Evolutionary conservation across 1,284 basidiomycete species (phyloP), one percentile per base, ranked within the genome.

Genomic region (Malassezia brasiliensis): DNA sequence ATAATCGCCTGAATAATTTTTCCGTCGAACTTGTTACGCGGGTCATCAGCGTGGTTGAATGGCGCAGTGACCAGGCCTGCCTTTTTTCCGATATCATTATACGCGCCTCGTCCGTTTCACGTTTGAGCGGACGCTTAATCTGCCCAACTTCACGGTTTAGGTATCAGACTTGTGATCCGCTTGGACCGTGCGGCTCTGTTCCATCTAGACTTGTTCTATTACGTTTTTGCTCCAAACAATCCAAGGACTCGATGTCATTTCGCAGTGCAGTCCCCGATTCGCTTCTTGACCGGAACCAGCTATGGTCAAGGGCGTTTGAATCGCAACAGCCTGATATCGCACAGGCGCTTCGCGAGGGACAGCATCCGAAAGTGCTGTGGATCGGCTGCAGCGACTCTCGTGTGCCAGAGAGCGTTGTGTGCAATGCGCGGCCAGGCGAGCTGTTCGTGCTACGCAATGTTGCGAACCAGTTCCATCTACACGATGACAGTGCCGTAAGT

Each of bases 401-500:
- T 28, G 66, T 74, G 17, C 70, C 76, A 85, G 90, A 79, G 56
- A 65, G 66, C 31, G 61, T 65, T 5, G 53, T 73, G 14, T 66
- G 64, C 63, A 58, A 67, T 19, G 64, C 66, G 25, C 47, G 65
- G 11, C 71, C 71, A 12, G 73, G 73, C 15, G 69, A 75, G 54
- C 64, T 74, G 54, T 75, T 72, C 53, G 64, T 65, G 35, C 64
- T 74, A 53, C 69, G 76, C 45, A 77, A 77, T 64, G 70, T 77
- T 22, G 77, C 77, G 31, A 75, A 76, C 57, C 76, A 76, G 61
- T 84, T 90, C 77, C 85, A 84, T 63, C 77, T 79, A 1, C 77
- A 85, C 59, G 91, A 96, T 75, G 82, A 83, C 66, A 89, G 83
- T 62, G 83, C 83, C 1, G 79, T 83, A 47, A 82, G 88, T 1